Evolutionary conservation across 768 basidiomycete genomes (phyloP), one percentile per base, ranked within the genome.

Genomic region (Solioccasus polychromus): DNA sequence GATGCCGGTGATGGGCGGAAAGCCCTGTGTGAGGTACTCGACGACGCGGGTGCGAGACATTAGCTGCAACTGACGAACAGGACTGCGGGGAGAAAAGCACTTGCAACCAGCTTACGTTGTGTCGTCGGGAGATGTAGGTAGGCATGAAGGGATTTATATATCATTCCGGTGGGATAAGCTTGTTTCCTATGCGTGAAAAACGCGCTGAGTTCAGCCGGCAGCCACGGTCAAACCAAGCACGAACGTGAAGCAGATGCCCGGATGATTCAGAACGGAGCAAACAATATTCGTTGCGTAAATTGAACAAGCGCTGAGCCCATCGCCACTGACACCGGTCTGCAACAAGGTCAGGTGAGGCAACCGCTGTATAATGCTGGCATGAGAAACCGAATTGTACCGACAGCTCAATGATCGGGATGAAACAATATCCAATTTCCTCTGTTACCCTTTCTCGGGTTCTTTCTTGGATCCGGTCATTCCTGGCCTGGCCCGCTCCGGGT

Each of bases 1-100:
- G 38, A 88, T 62, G 4, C 80, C 77, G 18, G 66, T 71, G 50
- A 80, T 74, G 20, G 68, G 59, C 10, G 82, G 82, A 48, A 82
- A 68, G 20, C 37, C 52, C 26, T 39, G 52, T 3, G 61, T 46
- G 23, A 68, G 37, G 38, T 37, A 44, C 25, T 50, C 32, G 32
- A 62, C 14, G 18, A 35, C 35, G 24, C 35, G 41, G 36, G 20
- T 24, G 36, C 30, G 39, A 24, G 50, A 41, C 63, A 53, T 57
- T 39, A 36, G 30, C 45, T 24, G 39, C 34, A 24, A 25, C 20
- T 28, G 26, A 39, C 39, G 36, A 46, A 45, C 28, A 47, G 42
- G 31, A 52, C 26, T 35, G 39, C 14, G n/a, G 31, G 14, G 11
- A 15, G 14, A 15, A 12, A 15, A 12, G 11, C n/a, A 31, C 30